Evolutionary conservation across 129 eudicot species (phyloP).

Genomic region (Sambucus nigra): DNA sequence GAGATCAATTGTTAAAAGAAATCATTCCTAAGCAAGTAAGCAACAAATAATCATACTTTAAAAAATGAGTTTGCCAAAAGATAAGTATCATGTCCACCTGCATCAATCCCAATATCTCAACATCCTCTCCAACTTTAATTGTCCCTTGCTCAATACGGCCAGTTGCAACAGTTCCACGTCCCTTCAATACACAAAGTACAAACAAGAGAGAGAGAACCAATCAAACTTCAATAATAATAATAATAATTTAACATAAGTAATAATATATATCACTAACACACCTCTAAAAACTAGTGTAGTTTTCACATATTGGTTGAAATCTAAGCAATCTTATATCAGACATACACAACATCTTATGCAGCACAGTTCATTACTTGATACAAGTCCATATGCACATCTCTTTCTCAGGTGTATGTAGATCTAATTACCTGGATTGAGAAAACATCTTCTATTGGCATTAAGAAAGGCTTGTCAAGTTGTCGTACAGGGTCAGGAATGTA

Average conservation of each 20-base stretch:
- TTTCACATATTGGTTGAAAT: neutral
- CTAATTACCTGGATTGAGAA: constrained; percentile 73
- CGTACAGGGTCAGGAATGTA: constrained; percentile 95
- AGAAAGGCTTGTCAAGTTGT: constrained; percentile 83
- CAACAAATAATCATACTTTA: neutral
- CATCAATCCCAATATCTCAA: constrained; percentile 75
- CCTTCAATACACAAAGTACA: constrained; percentile 28
- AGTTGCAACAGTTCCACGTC: constrained; percentile 98
- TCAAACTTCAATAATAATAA: neutral
- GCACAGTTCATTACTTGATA: neutral
- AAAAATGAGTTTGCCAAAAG: neutral
- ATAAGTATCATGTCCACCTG: constrained; percentile 32
- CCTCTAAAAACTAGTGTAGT: too few species aligned
- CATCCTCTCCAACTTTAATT: constrained; percentile 88
- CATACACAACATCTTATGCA: neutral
- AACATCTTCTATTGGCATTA: constrained; percentile 94
- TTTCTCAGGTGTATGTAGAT: too few species aligned
- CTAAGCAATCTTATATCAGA: neutral
- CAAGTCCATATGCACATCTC: constrained; percentile 3
- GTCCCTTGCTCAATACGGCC: constrained; percentile 96
- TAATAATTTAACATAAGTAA: neutral
- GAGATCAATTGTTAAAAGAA: constrained; percentile 2
- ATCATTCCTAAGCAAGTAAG: neutral
- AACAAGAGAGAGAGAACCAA: neutral
- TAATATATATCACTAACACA: too few species aligned